phyloP scores from a whole-genome alignment of 306 rosid species.

The Fragaria ananassa region DNA sequence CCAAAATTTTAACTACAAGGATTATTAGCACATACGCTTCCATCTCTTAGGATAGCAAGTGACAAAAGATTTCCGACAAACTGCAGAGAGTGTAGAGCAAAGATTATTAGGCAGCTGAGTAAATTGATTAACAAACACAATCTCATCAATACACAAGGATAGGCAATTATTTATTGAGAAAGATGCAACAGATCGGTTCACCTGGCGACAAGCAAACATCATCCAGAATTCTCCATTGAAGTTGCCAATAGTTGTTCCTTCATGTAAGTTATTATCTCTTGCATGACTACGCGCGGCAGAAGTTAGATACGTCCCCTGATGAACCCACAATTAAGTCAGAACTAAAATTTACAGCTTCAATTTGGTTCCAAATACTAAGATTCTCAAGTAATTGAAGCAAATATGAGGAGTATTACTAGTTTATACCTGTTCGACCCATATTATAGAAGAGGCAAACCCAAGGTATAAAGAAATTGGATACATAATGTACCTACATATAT shows the following conservation, averaged over 20 bases:
- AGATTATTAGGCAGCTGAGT: neutral
- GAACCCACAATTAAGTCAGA: slow-evolving; percentile 26
- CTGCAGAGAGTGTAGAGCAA: slow-evolving; percentile 40
- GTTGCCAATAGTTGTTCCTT: slow-evolving; percentile 79
- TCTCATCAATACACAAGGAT: neutral
- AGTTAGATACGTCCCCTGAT: slow-evolving; percentile 92
- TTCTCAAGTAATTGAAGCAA: slow-evolving; percentile 16
- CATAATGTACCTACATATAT: slow-evolving; percentile 69
- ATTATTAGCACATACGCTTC: slow-evolving; percentile 38
- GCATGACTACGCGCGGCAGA: slow-evolving; percentile 74
- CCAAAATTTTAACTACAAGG: neutral
- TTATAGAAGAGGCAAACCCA: slow-evolving; percentile 91
- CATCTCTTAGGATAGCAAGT: slow-evolving; percentile 60
- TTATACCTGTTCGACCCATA: slow-evolving; percentile 92
- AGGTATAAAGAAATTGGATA: slow-evolving; percentile 86
- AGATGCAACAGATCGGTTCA: slow-evolving; percentile 23
- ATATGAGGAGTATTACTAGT: neutral
- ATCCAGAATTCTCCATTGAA: slow-evolving; percentile 96
- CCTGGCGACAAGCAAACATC: slow-evolving; percentile 79
- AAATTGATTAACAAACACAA: slow-evolving; percentile 8
- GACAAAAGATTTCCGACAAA: slow-evolving; percentile 82
- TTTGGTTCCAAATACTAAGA: neutral
- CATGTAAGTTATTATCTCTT: slow-evolving; percentile 53
- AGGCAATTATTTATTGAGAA: neutral
- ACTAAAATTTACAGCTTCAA: neutral